These are phyloP conservation scores for Salix arbutifolia DNA, from an alignment of 345 rosid species.

Conservation along the genomic window DNA sequence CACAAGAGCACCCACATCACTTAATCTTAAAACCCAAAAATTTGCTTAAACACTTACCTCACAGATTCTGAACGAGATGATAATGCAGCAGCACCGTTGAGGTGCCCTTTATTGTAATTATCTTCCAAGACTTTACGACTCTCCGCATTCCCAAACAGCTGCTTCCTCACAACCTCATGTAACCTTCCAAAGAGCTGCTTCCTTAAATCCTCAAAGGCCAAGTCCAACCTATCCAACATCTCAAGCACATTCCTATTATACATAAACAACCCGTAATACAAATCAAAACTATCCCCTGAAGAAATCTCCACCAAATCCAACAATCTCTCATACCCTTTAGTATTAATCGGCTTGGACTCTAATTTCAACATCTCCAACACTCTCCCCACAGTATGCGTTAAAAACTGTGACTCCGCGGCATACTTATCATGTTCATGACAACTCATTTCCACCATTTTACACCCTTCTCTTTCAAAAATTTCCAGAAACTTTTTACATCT, in stretches of 20 bases:
- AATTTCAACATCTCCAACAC: slow-evolving; percentile 43
- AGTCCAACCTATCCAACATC: slow-evolving; percentile 63
- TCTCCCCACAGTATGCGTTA: slow-evolving; percentile 52
- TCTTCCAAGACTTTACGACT: neutral
- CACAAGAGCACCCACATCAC: neutral
- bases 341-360: slow-evolving; percentile 55
- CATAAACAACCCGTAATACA: slow-evolving; percentile 73
- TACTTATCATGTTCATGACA: slow-evolving; percentile 46
- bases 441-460: slow-evolving; percentile 57
- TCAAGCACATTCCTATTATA: slow-evolving; percentile 57
- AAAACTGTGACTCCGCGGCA: slow-evolving; percentile 55
- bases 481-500: slow-evolving; percentile 40
- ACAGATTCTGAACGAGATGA: neutral
- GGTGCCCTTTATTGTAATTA: neutral
- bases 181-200: slow-evolving; percentile 54
- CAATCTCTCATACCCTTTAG: slow-evolving; percentile 50
- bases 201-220: slow-evolving; percentile 53
- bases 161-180: slow-evolving; percentile 47
- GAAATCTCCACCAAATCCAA: slow-evolving; percentile 50
- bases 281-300: slow-evolving; percentile 63
- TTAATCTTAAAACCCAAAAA: neutral
- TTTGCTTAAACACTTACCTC: slow-evolving; percentile 8
- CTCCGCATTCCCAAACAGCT: slow-evolving; percentile 19
- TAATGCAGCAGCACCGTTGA: neutral
- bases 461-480: slow-evolving; percentile 41